Evolutionary conservation across 2,329 filamentous ascomycete genomes (phyloP).

Genomic region (Aspergillus costaricaensis): DNA sequence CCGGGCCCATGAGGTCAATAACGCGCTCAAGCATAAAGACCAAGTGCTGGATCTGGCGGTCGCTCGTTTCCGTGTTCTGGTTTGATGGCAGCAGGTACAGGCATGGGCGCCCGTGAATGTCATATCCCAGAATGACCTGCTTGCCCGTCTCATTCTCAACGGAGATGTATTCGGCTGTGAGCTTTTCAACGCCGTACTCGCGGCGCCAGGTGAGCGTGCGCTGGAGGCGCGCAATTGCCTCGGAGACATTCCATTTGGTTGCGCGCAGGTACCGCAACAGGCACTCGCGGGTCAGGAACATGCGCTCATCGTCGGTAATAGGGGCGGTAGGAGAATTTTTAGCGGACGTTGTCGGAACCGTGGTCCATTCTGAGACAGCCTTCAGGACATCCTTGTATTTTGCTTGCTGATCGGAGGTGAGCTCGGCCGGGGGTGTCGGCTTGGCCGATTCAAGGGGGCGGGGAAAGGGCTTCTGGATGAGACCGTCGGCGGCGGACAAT

Average conservation of each 20-base stretch:
- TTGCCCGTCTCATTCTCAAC: conserved; percentile 97
- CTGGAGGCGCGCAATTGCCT: conserved; percentile 76
- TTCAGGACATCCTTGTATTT: conserved; percentile 81
- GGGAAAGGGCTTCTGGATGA: conserved; percentile 60
- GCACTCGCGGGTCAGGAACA: conserved; percentile 92
- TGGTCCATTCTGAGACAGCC: conserved; percentile 69
- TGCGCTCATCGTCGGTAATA: conserved; percentile 75
- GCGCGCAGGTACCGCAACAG: conserved; percentile 90
- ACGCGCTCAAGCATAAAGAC: conserved; percentile 94
- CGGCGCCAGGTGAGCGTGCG: conserved; percentile 84
- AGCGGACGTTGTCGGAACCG: conserved; percentile 64
- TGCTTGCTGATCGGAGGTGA: conserved; percentile 73
- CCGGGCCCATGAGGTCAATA: conserved; percentile 81
- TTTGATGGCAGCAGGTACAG: conserved; percentile 85
- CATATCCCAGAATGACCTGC: conserved; percentile 85
- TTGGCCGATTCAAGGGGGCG: conserved; percentile 59
- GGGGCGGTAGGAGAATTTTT: conserved; percentile 61
- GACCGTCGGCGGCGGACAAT: conserved; percentile 39
- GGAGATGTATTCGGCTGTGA: conserved; percentile 81
- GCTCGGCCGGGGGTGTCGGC: conserved; percentile 57
- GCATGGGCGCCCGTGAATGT: conserved; percentile 81
- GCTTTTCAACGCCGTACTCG: conserved; percentile 78
- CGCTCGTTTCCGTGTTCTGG: conserved; percentile 87
- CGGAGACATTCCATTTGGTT: conserved; percentile 80
- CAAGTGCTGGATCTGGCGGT: conserved; percentile 87